Conservation (phyloP, 495 filamentous ascomycete genomes). For the Neurospora africana region DNA sequence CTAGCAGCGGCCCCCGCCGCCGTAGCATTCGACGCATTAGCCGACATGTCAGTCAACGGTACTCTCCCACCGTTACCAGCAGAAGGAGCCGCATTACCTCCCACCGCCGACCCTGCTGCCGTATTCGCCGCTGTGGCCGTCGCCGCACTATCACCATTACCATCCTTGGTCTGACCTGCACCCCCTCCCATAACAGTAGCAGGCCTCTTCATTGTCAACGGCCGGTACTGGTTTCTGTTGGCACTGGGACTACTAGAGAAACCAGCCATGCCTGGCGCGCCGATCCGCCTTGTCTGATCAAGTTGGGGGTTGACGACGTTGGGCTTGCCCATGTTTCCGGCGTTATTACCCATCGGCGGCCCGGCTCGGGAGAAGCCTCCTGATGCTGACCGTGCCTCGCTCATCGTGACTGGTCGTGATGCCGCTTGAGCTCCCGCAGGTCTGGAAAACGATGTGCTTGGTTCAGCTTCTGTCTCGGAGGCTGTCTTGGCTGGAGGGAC, state of each 20-base stretch:
- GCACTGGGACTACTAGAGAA: constrained; percentile 40
- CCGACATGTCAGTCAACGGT: constrained; percentile 31
- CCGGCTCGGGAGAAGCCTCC: constrained; percentile 4
- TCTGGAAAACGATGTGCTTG: neutral
- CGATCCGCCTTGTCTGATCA: constrained; percentile 59
- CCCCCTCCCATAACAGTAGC: neutral
- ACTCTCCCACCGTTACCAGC: constrained; percentile 10
- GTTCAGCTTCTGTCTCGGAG: neutral
- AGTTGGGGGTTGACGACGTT: constrained; percentile 63
- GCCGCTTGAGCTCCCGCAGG: neutral
- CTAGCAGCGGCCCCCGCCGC: neutral
- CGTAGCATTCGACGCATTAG: constrained; percentile 14
- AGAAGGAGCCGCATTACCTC: neutral
- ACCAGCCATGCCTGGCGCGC: constrained; percentile 42
- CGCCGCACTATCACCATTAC: neutral
- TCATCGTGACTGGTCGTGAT: neutral
- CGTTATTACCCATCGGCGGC: neutral
- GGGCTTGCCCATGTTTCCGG: constrained; percentile 12
- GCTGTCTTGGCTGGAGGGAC: constrained; percentile 24
- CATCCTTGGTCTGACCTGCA: neutral
- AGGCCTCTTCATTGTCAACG: constrained; percentile 46
- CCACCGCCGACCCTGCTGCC: neutral
- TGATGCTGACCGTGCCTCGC: constrained; percentile 5
- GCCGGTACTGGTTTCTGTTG: constrained; percentile 50
- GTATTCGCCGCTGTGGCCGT: neutral